These are phyloP conservation scores for Rhododendron ferrugineum DNA, from an alignment of 148 eudicot species.

Conservation along the genomic window DNA sequence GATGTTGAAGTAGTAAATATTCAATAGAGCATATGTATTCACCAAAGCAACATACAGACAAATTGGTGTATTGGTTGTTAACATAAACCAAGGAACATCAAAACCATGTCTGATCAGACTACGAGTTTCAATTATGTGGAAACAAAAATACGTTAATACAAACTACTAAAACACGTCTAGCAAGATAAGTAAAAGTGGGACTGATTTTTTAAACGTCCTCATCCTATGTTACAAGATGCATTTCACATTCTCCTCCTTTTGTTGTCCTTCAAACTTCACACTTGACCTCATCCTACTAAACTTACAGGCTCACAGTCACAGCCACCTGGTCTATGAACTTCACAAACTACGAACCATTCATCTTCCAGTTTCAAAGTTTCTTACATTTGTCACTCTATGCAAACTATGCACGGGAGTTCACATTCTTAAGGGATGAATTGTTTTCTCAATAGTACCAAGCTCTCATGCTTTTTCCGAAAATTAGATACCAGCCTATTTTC, in stretches of 20 bases:
- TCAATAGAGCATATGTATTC: background rate
- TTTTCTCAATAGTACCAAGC: background rate
- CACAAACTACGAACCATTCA: background rate
- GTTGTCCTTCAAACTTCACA: background rate
- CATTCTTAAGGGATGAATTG: background rate
- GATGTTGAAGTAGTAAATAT: constrained; percentile 1
- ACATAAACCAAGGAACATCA: background rate
- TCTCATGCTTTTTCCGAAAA: background rate
- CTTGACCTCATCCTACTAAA: background rate
- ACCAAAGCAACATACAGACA: background rate
- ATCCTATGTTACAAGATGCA: background rate
- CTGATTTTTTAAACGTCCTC: background rate
- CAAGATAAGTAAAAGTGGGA: background rate
- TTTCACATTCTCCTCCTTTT: background rate
- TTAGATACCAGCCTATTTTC: background rate
- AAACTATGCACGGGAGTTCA: background rate
- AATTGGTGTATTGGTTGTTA: background rate
- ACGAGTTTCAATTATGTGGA: background rate
- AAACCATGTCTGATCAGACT: background rate
- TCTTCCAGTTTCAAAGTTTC: background rate
- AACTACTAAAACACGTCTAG: background rate
- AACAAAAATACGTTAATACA: background rate
- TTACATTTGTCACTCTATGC: too few species aligned
- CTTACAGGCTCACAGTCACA: background rate
- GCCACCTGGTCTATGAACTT: background rate